These are phyloP conservation scores for Trichosanthes cucumerina DNA, from an alignment of 306 rosid species.

Conservation along the genomic window DNA sequence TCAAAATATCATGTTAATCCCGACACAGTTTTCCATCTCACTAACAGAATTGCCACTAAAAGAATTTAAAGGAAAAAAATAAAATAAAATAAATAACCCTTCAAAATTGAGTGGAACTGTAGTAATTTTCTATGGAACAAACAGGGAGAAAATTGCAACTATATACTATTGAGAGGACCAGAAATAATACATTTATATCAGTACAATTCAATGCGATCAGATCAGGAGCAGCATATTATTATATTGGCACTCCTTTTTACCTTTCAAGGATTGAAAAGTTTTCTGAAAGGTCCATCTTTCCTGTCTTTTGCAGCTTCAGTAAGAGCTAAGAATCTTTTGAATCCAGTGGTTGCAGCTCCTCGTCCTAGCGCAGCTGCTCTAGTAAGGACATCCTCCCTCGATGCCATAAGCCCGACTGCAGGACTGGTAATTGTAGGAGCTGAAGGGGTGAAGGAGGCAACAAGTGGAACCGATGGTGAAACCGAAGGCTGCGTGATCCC, in stretches of 20 bases:
- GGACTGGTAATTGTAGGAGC: conserved; percentile 43
- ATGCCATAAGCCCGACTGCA: conserved; percentile 45
- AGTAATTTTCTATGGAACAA: neutral
- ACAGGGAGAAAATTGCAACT: neutral
- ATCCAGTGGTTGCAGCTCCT: conserved; percentile 97
- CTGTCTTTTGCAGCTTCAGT: conserved; percentile 98
- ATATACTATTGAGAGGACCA: neutral
- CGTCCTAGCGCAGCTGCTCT: conserved; percentile 98
- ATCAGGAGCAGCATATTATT: neutral
- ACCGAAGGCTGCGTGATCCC: conserved; percentile 66
- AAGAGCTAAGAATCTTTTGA: conserved; percentile 93
- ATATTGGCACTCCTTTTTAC: neutral
- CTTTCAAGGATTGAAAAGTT: conserved; percentile 69
- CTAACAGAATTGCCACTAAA: neutral
- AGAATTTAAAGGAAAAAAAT: neutral
- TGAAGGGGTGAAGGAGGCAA: conserved; percentile 25
- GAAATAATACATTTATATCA: neutral
- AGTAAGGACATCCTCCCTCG: conserved; percentile 82
- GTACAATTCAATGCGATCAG: neutral
- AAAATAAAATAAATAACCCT: neutral
- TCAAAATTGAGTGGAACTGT: conserved; percentile 3
- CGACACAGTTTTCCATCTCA: neutral
- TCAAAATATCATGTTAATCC: neutral
- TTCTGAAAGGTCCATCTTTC: conserved; percentile 92
- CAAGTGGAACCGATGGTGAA: conserved; percentile 32